phyloP scores from a whole-genome alignment of 306 rosid genomes.

The Acmispon strigosus region DNA sequence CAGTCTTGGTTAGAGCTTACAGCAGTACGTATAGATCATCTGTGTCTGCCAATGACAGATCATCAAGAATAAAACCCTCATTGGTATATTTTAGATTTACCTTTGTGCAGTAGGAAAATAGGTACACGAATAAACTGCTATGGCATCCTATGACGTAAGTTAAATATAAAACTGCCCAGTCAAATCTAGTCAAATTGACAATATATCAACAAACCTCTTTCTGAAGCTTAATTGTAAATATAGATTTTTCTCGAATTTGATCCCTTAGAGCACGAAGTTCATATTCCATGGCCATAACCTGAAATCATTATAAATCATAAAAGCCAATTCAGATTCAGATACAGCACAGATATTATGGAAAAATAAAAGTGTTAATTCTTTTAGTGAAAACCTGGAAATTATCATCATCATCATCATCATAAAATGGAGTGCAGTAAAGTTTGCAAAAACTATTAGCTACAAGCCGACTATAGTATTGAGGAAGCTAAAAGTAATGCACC shows the following conservation, averaged over 20 bases:
- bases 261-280: constrained; percentile 84
- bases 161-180: background rate
- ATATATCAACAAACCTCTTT: constrained; percentile 63
- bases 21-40: too few relatives aligned
- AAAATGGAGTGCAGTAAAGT: background rate
- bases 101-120: background rate
- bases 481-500: constrained; percentile 38
- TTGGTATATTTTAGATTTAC: background rate
- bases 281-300: constrained; percentile 93
- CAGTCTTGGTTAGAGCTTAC: too few relatives aligned
- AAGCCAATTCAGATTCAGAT: background rate
- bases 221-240: constrained; percentile 78
- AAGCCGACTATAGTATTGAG: background rate
- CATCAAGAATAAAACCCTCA: too few relatives aligned
- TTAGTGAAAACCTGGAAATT: background rate
- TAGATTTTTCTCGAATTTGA: constrained; percentile 77
- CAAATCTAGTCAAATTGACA: background rate
- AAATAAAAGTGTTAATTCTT: background rate
- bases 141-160: background rate
- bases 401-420: background rate
- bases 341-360: background rate
- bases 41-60: too few relatives aligned
- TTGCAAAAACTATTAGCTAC: background rate
- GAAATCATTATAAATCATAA: constrained; percentile 20
- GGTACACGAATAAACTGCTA: background rate